phyloP scores from a whole-genome alignment of 2,329 filamentous ascomycete species.

The Hymenoscyphus albidus region DNA sequence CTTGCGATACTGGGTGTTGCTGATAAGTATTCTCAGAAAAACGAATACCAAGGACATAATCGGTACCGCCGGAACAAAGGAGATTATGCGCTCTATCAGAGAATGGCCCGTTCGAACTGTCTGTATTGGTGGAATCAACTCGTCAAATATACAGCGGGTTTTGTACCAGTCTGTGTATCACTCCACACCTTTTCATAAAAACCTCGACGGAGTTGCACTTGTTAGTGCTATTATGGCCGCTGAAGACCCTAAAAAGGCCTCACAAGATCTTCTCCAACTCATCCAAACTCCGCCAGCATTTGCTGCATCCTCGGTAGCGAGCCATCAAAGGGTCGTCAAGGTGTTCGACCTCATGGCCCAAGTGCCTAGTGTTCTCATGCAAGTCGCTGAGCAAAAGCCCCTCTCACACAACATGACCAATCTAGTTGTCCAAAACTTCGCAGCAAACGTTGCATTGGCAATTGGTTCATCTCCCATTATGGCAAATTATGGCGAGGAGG shows the following conservation, averaged over 20 bases:
- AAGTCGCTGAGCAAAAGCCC: constrained; percentile 61
- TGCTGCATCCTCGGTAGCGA: constrained; percentile 17
- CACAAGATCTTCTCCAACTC: constrained; percentile 54
- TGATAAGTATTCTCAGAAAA: constrained; percentile 53
- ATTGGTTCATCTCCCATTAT: constrained; percentile 91
- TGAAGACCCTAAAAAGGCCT: constrained; percentile 59
- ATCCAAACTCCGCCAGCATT: constrained; percentile 40
- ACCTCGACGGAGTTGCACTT: constrained; percentile 77
- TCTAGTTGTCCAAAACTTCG: constrained; percentile 90
- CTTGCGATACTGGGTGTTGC: background rate
- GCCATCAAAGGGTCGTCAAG: constrained; percentile 20
- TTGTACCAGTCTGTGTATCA: constrained; percentile 60
- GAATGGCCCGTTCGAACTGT: constrained; percentile 56
- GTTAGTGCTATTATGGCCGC: constrained; percentile 85
- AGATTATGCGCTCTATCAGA: constrained; percentile 59
- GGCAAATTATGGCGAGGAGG: constrained; percentile 83
- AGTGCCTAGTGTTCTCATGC: constrained; percentile 47
- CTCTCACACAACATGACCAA: constrained; percentile 98
- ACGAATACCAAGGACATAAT: constrained; percentile 82
- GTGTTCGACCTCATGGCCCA: constrained; percentile 25
- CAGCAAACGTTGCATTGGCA: constrained; percentile 82
- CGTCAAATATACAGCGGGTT: constrained; percentile 68
- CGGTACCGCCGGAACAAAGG: constrained; percentile 65
- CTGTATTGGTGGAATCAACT: constrained; percentile 85
- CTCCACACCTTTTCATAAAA: constrained; percentile 51